phyloP scores from a whole-genome alignment of 1,139 yeast genomes.

The Candida tetrigidarum region DNA sequence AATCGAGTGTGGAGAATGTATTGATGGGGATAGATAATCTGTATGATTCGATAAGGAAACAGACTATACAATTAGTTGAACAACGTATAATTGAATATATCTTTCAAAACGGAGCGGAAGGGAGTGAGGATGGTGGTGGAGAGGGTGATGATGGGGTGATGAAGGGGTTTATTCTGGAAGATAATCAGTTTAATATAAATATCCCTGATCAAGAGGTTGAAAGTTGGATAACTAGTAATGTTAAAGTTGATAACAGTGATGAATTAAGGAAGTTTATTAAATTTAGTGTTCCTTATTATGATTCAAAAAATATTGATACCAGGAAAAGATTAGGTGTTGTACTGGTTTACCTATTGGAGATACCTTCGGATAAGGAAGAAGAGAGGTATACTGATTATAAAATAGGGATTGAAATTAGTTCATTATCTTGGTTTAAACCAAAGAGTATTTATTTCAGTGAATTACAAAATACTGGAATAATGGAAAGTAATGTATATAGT shows the following conservation, averaged over 20 bases:
- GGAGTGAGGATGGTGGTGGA: too few species aligned
- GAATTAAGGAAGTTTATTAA: slow-evolving; percentile 30
- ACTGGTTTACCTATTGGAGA: slow-evolving; percentile 35
- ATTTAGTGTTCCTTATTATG: slow-evolving; percentile 36
- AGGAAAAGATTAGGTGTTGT: slow-evolving; percentile 36
- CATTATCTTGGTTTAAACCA: slow-evolving; percentile 19
- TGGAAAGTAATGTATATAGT: slow-evolving; percentile 12
- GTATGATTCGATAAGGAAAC: slow-evolving; percentile 38
- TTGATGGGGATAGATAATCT: slow-evolving; percentile 42
- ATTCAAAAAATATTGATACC: slow-evolving; percentile 21
- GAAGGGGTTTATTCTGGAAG: slow-evolving; percentile 27
- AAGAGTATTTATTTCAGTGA: slow-evolving; percentile 7
- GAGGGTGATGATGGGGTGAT: too few species aligned
- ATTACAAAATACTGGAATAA: neutral
- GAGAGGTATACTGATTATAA: slow-evolving; percentile 21
- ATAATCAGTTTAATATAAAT: slow-evolving; percentile 32
- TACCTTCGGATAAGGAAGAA: slow-evolving; percentile 17
- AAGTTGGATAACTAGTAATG: slow-evolving; percentile 28
- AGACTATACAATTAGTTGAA: slow-evolving; percentile 32
- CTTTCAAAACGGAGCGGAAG: slow-evolving; percentile 16
- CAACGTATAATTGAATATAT: slow-evolving; percentile 27
- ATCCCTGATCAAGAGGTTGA: slow-evolving; percentile 31
- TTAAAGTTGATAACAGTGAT: slow-evolving; percentile 13
- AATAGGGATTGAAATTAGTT: slow-evolving; percentile 30
- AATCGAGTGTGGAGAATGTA: slow-evolving; percentile 33